phyloP scores from a whole-genome alignment of 495 filamentous ascomycete genomes.

The Xylaria grammica region DNA sequence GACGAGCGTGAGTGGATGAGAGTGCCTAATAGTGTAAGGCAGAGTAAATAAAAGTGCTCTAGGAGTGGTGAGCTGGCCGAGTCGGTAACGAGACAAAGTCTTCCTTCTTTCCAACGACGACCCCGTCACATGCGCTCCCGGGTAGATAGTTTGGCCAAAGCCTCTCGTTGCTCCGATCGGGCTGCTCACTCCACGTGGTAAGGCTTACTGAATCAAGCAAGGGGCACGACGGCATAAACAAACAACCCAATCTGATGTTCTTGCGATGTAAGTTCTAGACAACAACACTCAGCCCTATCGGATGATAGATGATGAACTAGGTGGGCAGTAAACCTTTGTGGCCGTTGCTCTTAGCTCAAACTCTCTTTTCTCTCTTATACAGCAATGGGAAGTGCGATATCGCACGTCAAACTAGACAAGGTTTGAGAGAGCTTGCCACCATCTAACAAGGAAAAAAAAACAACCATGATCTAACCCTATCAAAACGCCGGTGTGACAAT shows the following conservation, averaged over 20 bases:
- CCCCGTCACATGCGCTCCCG: neutral
- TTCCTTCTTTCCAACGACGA: neutral
- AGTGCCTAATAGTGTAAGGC: neutral
- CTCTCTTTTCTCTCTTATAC: neutral
- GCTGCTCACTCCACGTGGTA: too few species aligned
- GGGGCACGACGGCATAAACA: neutral
- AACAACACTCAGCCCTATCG: neutral
- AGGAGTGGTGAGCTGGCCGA: neutral
- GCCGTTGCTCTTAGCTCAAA: neutral
- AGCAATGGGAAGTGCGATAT: conserved; percentile 1
- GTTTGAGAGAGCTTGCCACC: neutral
- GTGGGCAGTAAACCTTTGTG: too few species aligned
- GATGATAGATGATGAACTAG: neutral
- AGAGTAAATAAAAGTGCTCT: too few species aligned
- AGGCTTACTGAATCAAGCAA: too few species aligned
- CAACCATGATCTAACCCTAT: neutral
- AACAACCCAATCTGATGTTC: neutral
- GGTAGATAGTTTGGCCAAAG: neutral
- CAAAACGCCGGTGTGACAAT: neutral
- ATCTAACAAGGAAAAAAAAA: neutral
- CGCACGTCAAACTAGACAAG: conserved; percentile 12
- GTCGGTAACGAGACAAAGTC: neutral
- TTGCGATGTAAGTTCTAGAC: neutral
- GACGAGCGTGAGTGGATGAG: neutral
- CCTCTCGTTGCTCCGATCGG: neutral